Evolutionary conservation across 2,329 filamentous ascomycete species (phyloP).

Genomic region (Fonsecaea erecta): DNA sequence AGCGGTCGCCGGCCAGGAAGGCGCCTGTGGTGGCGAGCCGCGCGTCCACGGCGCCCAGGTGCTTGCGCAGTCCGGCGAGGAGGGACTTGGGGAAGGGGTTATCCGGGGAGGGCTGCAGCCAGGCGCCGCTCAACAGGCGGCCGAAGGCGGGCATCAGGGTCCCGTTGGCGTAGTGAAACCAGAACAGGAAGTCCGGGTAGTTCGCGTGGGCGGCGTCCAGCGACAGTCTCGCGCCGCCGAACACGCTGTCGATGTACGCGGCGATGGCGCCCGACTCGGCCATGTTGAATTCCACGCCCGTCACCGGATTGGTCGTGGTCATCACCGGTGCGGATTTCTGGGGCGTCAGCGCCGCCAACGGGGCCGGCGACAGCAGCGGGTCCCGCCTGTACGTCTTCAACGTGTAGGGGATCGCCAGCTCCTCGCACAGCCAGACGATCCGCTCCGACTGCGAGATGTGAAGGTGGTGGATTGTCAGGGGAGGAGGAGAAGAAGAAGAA

Average conservation of each 20-base stretch:
- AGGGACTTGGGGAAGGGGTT: slow-evolving; percentile 42
- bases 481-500: too few relatives aligned
- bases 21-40: slow-evolving; percentile 50
- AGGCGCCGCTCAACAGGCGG: slow-evolving; percentile 46
- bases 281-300: slow-evolving; percentile 47
- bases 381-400: slow-evolving; percentile 54
- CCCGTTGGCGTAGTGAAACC: slow-evolving; percentile 64
- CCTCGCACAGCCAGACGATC: slow-evolving; percentile 68
- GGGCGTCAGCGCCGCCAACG: slow-evolving; percentile 53
- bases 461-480: slow-evolving; percentile 59
- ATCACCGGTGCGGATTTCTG: slow-evolving; percentile 65
- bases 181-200: slow-evolving; percentile 68
- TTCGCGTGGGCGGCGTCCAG: slow-evolving; percentile 52
- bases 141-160: slow-evolving; percentile 50
- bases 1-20: slow-evolving; percentile 65
- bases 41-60: slow-evolving; percentile 55
- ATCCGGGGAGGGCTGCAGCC: slow-evolving; percentile 41
- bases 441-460: slow-evolving; percentile 66
- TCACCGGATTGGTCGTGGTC: slow-evolving; percentile 52
- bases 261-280: slow-evolving; percentile 64
- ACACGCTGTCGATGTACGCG: slow-evolving; percentile 65
- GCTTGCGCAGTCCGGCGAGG: slow-evolving; percentile 43
- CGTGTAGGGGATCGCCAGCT: slow-evolving; percentile 62
- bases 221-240: slow-evolving; percentile 58
- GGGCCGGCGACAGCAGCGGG: slow-evolving; percentile 48